A percentile compares a stretch with the other conserved stretches of the same genome.
Conservation (phyloP, 139 green algal genomes). For the Chlamydomonas incerta region DNA sequence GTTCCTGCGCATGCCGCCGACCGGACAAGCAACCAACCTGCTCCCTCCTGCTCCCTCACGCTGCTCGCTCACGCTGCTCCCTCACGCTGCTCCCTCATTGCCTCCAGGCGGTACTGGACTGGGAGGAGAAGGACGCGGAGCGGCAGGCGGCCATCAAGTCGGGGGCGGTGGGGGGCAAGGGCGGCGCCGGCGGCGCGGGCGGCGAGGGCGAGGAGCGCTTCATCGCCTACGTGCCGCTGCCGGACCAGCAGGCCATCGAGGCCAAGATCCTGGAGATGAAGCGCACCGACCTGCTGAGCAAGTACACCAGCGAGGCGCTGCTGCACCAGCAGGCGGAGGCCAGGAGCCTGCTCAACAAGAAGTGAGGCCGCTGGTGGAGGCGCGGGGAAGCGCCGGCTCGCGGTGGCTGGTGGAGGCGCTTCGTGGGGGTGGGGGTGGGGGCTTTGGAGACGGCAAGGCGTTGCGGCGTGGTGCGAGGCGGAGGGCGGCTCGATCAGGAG, state of each 20-base stretch:
- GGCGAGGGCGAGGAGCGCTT: conserved; percentile 68
- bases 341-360: conserved; percentile 79
- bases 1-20: no score
- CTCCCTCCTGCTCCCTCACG: no score
- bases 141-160: conserved; percentile 49
- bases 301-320: conserved; percentile 86
- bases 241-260: conserved; percentile 95
- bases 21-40: background rate
- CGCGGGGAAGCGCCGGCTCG: background rate
- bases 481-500: no score
- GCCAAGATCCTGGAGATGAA: conserved; percentile 92
- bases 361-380: background rate
- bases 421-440: no score
- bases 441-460: no score
- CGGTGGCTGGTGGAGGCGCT: background rate
- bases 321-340: conserved; percentile 81
- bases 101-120: conserved; percentile 76
- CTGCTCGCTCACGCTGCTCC: no score
- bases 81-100: background rate
- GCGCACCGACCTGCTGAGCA: conserved; percentile 88
- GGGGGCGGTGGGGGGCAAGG: background rate
- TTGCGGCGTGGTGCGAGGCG: background rate
- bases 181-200: conserved; percentile 40
- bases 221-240: conserved; percentile 94
- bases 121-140: conserved; percentile 76